phyloP scores from a whole-genome alignment of 1,284 basidiomycete species.

The Gomphus sp. region DNA sequence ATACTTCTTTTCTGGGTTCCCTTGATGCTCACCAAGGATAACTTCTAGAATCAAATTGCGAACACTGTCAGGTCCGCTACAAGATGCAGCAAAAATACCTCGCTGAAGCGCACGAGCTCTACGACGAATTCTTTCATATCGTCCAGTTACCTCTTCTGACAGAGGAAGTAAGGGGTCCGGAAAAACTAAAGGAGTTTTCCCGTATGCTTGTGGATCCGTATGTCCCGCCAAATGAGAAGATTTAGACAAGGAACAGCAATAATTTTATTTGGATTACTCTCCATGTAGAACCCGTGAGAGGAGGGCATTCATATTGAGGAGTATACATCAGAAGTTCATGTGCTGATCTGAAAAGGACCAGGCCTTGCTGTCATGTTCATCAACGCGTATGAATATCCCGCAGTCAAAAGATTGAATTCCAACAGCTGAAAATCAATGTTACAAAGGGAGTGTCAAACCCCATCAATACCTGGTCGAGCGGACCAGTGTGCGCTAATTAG shows the following conservation, averaged over 20 bases:
- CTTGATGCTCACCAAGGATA: background rate
- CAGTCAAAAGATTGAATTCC: background rate
- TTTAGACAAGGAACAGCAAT: background rate
- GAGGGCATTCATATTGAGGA: background rate
- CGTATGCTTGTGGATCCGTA: constrained; percentile 74
- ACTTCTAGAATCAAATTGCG: constrained; percentile 74
- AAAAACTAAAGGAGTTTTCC: constrained; percentile 87
- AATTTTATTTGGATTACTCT: background rate
- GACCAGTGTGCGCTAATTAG: no score
- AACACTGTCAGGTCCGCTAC: constrained; percentile 90
- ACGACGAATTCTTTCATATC: constrained; percentile 97
- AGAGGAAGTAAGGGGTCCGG: constrained; percentile 92
- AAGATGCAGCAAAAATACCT: constrained; percentile 99
- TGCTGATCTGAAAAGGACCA: background rate
- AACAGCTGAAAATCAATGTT: no score
- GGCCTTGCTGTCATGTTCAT: background rate
- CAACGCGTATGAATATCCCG: background rate
- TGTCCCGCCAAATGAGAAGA: constrained; percentile 18
- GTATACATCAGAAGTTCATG: background rate
- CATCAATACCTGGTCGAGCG: no score
- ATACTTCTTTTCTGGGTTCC: background rate
- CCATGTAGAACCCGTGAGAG: background rate
- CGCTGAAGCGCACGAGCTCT: constrained; percentile 88
- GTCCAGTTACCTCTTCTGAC: constrained; percentile 88
- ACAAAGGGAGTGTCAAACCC: no score